Conservation (phyloP, 2,329 filamentous ascomycete genomes). For the Clonostachys chloroleuca region DNA sequence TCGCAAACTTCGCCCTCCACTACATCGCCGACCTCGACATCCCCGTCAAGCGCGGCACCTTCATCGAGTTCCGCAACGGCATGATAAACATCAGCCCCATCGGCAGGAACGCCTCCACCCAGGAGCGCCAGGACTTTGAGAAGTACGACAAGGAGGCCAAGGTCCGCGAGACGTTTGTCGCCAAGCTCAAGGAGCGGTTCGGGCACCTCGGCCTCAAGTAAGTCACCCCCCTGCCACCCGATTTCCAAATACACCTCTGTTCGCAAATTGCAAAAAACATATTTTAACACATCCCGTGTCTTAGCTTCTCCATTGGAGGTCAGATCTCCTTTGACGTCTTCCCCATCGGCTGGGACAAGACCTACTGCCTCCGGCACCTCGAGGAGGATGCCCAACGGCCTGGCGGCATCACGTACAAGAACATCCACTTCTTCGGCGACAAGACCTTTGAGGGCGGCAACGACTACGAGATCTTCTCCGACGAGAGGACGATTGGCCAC, state of each 20-base stretch:
- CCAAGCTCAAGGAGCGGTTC: slow-evolving; percentile 74
- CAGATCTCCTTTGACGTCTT: slow-evolving; percentile 99
- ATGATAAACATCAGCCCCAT: slow-evolving; percentile 86
- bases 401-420: slow-evolving; percentile 73
- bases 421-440: slow-evolving; percentile 97
- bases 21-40: slow-evolving; percentile 83
- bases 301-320: slow-evolving; percentile 86
- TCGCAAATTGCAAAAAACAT: slow-evolving; percentile 1
- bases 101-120: slow-evolving; percentile 76
- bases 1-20: slow-evolving; percentile 72
- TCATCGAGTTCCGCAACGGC: slow-evolving; percentile 85
- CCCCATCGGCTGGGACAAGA: slow-evolving; percentile 97
- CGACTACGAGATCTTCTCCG: slow-evolving; percentile 89
- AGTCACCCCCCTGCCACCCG: slow-evolving; percentile 23
- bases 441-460: slow-evolving; percentile 91
- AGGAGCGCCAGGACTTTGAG: slow-evolving; percentile 81
- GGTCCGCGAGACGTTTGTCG: slow-evolving; percentile 73
- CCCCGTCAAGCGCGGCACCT: slow-evolving; percentile 79
- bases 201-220: slow-evolving; percentile 79
- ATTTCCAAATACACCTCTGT: background rate
- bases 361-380: slow-evolving; percentile 86
- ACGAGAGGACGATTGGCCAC: slow-evolving; percentile 80
- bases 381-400: slow-evolving; percentile 71
- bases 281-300: background rate
- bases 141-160: slow-evolving; percentile 74